Conservation (phyloP, 148 eudicot species). For the Suaeda aralocaspica region DNA sequence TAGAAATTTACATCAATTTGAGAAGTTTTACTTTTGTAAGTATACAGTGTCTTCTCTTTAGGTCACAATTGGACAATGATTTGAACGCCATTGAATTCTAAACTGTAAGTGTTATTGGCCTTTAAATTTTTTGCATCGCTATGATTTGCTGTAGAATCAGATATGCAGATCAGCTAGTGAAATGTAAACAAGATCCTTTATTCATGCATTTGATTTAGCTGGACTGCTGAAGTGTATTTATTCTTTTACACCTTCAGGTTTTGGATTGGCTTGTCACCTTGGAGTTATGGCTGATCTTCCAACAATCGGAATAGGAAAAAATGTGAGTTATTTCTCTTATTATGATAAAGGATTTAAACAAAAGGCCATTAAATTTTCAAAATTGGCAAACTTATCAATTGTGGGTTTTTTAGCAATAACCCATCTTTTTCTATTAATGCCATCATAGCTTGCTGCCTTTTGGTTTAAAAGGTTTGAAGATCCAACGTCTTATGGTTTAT, state of each 20-base stretch:
- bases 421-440: not conserved
- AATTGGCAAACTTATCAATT: not conserved
- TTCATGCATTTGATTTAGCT: not conserved
- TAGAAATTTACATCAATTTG: not conserved
- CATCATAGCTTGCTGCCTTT: not conserved
- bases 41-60: not conserved
- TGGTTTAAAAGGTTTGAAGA: not conserved
- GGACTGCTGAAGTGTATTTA: not conserved
- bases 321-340: conserved; percentile 47
- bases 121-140: not conserved
- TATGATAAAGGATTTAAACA: not conserved
- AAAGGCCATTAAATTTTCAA: not conserved
- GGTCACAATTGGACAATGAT: not conserved
- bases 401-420: not conserved
- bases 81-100: not conserved
- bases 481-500: not conserved
- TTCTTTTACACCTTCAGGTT: conserved; percentile 47
- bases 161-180: conserved; percentile 2
- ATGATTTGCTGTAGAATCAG: not conserved
- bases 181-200: not conserved
- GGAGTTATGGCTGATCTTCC: conserved; percentile 88
- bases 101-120: not conserved
- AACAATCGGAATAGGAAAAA: conserved; percentile 84
- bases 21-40: not conserved
- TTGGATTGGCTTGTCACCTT: conserved; percentile 95